Evolutionary conservation across 2,329 filamentous ascomycete genomes (phyloP), one percentile per base, ranked within the genome.

Genomic region (Ophiosphaerella herpotricha): DNA sequence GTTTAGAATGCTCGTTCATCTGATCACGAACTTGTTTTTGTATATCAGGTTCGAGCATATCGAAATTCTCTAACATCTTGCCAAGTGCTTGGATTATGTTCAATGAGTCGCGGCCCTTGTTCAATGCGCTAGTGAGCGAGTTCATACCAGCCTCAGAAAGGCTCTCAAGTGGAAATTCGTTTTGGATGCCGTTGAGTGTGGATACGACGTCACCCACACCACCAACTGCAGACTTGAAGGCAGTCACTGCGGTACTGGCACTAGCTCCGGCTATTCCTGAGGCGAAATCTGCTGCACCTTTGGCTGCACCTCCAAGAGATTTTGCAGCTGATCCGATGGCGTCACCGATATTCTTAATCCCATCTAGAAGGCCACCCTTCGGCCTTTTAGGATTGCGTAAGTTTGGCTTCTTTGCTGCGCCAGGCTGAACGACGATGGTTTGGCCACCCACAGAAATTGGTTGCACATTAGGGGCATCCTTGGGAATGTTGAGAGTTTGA

Each of bases 181-280:
- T 26, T 23, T 59, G 54, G 3, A 61, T 52, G 18, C 58, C 58
- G 42, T 61, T 61, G n/a, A 61, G 18, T 1, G 47, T 41, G 18
- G 53, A 49, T 14, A 59, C 47, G 4, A 57, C 9, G 21, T 37
- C 44, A 16, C 39, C 40, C 8, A 44, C 37, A 31, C 40, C 40
- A 11, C 37, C 35, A 9, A 50, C 44, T 5, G 56, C 50, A 13
- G 40, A 41, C 11, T 43, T 39, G 9, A 59, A 49, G 5, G 52
- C 33, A 23, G 18, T 21, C 21, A 51, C 29, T 16, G 54, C 37
- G 13, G 7, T 13, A 16, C 34, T 49, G 14, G 43, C 37, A 26
- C 40, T 38, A 12, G 24, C 39, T 4, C 51, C 54, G 12, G 48
- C 33, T 2, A 40, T 44, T 16, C 43, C 48, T 8, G 43, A 31